Percentiles rank a stretch among this genome's conserved stretches.
Evolutionary conservation across 495 filamentous ascomycete genomes (phyloP).

Genomic region (Aspergillus incahuasiensis): DNA sequence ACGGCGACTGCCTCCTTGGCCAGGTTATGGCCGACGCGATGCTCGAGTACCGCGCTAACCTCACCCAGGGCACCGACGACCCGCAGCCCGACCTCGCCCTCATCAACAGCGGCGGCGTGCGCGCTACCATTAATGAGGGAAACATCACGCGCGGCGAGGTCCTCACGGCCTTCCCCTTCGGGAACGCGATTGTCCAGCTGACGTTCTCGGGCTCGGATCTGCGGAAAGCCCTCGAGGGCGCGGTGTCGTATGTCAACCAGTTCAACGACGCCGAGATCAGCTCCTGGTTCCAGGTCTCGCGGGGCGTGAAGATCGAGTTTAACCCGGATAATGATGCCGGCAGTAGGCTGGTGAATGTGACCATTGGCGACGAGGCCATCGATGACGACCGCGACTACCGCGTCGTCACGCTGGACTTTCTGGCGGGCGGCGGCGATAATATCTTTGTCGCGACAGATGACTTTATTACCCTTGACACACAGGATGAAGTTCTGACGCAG

Average conservation of each 20-base stretch:
- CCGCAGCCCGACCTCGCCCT: not conserved
- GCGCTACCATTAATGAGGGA: not conserved
- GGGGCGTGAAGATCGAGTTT: constrained; percentile 1
- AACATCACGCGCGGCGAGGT: constrained; percentile 1
- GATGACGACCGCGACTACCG: constrained; percentile 3
- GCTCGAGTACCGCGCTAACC: constrained; percentile 1
- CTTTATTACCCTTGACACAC: constrained; percentile 1
- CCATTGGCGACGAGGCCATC: not conserved
- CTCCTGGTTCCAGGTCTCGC: constrained; percentile 1
- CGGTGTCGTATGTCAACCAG: constrained; percentile 1
- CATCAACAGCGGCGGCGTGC: not conserved
- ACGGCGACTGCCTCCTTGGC: constrained; percentile 1
- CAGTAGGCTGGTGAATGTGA: constrained; percentile 2
- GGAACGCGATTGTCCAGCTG: constrained; percentile 5
- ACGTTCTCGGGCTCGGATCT: not conserved
- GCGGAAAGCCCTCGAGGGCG: not conserved
- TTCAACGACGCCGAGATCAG: not conserved
- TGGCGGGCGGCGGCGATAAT: constrained; percentile 1
- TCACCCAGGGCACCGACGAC: not conserved
- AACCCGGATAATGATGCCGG: not conserved
- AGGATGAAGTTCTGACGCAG: constrained; percentile 5
- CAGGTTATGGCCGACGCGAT: constrained; percentile 5
- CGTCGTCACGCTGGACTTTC: constrained; percentile 2
- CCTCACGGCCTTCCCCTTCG: constrained; percentile 4
- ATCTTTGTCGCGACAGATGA: constrained; percentile 4